A percentile compares a stretch with the other conserved stretches of the same genome.
Conservation (phyloP, 1,284 basidiomycete genomes). For the Pseudozyma hubeiensis region DNA sequence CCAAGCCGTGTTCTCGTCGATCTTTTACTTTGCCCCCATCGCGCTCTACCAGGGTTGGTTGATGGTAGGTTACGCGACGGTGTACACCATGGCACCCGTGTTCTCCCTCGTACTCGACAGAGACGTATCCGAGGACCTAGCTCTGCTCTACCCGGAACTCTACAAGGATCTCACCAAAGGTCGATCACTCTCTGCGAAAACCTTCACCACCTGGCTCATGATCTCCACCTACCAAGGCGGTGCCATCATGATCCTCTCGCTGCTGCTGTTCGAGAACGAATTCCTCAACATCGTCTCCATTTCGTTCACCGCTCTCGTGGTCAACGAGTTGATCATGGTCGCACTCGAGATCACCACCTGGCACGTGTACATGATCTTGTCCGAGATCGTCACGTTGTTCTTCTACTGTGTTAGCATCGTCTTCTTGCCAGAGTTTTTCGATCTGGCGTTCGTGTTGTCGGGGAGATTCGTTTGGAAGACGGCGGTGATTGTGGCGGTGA, state of each 20-base stretch:
- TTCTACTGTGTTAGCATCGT: constrained; percentile 92
- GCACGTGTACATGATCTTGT: constrained; percentile 96
- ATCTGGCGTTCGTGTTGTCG: constrained; percentile 91
- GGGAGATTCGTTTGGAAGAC: constrained; percentile 90
- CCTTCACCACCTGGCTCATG: constrained; percentile 98
- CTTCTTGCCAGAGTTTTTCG: constrained; percentile 96
- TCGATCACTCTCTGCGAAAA: constrained; percentile 86
- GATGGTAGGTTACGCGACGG: constrained; percentile 96
- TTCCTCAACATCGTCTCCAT: constrained; percentile 98
- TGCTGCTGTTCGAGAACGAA: constrained; percentile 95
- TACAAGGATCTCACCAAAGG: constrained; percentile 89
- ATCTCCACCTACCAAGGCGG: constrained; percentile 98
- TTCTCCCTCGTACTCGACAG: constrained; percentile 95
- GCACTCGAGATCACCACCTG: constrained; percentile 96
- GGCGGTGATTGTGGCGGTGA: constrained; percentile 85
- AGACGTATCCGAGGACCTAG: constrained; percentile 95
- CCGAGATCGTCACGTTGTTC: constrained; percentile 87
- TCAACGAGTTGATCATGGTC: constrained; percentile 99
- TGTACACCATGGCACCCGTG: constrained; percentile 98
- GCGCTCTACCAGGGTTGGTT: constrained; percentile 98
- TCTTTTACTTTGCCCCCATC: constrained; percentile 99
- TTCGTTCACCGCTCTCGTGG: constrained; percentile 92
- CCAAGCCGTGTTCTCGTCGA: constrained; percentile 86
- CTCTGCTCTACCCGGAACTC: constrained; percentile 93
- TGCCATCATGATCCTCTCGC: constrained; percentile 97